Percentiles rank a stretch among this genome's conserved stretches.
Evolutionary conservation across 2,329 filamentous ascomycete species (phyloP).

Genomic region (Grosmannia clavigera): DNA sequence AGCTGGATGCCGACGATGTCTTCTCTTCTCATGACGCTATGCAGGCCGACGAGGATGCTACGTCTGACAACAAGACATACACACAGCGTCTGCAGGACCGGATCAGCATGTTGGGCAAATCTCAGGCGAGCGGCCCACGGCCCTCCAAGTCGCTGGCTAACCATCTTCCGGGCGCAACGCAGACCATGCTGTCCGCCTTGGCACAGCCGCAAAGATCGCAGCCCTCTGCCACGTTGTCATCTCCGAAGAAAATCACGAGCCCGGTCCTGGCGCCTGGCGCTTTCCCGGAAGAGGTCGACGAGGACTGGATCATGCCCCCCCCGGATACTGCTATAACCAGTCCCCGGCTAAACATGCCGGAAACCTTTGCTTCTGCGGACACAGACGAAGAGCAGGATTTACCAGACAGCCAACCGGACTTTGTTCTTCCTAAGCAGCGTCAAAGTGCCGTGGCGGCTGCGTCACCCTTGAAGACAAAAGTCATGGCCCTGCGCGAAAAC

Average conservation of each 20-base stretch:
- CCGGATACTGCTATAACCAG: slow-evolving; percentile 28
- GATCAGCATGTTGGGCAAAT: slow-evolving; percentile 61
- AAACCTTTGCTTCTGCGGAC: slow-evolving; percentile 34
- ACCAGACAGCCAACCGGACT: slow-evolving; percentile 27
- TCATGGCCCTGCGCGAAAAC: slow-evolving; percentile 2
- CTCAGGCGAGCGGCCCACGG: slow-evolving; percentile 34
- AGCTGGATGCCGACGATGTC: slow-evolving; percentile 38
- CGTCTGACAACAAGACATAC: slow-evolving; percentile 72
- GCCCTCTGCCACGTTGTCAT: slow-evolving; percentile 5
- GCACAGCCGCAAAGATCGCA: slow-evolving; percentile 23
- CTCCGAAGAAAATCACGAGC: slow-evolving; percentile 1
- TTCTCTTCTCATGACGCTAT: slow-evolving; percentile 28
- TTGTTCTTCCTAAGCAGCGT: slow-evolving; percentile 27
- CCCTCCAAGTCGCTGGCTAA: slow-evolving; percentile 35
- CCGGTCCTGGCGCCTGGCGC: slow-evolving; percentile 38
- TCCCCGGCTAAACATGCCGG: slow-evolving; percentile 41
- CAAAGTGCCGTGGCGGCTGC: slow-evolving; percentile 17
- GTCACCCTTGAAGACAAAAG: slow-evolving; percentile 23
- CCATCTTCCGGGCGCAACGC: slow-evolving; percentile 23
- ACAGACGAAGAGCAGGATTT: background rate
- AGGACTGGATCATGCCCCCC: slow-evolving; percentile 50
- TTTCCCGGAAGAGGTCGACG: slow-evolving; percentile 48
- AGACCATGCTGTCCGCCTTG: slow-evolving; percentile 14
- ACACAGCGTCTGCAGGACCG: slow-evolving; percentile 87
- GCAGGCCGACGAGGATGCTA: slow-evolving; percentile 34